A percentile compares a stretch with the other conserved stretches of the same genome.
phyloP scores from a whole-genome alignment of 306 rosid genomes.

The Rubus parviflorus region DNA sequence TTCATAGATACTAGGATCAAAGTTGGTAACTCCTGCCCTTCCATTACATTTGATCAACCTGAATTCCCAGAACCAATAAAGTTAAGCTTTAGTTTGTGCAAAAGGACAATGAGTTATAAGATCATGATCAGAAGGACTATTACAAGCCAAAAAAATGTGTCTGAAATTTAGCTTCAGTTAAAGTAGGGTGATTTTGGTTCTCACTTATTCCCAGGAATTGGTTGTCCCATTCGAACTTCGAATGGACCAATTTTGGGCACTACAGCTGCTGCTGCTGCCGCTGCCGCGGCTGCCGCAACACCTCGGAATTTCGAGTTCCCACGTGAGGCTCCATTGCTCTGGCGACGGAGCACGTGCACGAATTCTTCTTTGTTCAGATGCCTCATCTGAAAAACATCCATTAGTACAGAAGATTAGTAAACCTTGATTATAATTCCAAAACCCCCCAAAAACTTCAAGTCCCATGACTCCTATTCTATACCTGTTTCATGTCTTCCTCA shows the following conservation, averaged over 20 bases:
- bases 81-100: background rate
- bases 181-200: conserved; percentile 12
- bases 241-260: conserved; percentile 43
- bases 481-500: conserved; percentile 53
- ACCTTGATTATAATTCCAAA: background rate
- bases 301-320: conserved; percentile 44
- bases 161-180: conserved; percentile 13
- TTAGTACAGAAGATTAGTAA: background rate
- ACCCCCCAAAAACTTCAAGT: background rate
- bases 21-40: conserved; percentile 20
- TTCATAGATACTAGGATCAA: conserved; percentile 23
- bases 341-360: conserved; percentile 47
- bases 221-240: conserved; percentile 32
- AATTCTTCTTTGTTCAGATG: conserved; percentile 46
- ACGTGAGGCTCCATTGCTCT: conserved; percentile 46
- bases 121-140: background rate
- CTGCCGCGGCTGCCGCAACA: background rate
- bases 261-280: background rate
- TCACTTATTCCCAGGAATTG: conserved; percentile 36
- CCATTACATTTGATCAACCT: conserved; percentile 21
- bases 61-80: background rate
- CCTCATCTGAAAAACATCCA: conserved; percentile 28
- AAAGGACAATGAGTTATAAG: background rate
- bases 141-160: background rate
- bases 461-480: background rate